Percentiles rank a stretch among this genome's conserved stretches.
phyloP scores from a whole-genome alignment of 768 basidiomycete genomes.

The Symmetrospora coprosmae region DNA sequence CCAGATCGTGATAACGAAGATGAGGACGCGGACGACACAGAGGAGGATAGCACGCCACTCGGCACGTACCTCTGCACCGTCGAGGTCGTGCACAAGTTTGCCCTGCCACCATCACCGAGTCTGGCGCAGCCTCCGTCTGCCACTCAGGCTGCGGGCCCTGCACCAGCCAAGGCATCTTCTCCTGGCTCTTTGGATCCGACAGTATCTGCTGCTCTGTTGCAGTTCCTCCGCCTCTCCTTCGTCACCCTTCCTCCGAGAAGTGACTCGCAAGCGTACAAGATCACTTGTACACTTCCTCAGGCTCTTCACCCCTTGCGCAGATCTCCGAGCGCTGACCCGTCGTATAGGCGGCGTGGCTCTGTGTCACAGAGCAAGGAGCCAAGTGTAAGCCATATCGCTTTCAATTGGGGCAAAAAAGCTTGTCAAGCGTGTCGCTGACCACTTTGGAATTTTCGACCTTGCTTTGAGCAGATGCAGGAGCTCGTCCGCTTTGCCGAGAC shows the following conservation, averaged over 20 bases:
- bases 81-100: neutral
- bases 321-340: neutral
- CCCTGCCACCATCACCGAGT: neutral
- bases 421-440: neutral
- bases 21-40: neutral
- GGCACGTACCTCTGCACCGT: neutral
- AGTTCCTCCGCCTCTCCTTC: slow-evolving; percentile 7
- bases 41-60: neutral
- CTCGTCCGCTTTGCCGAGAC: slow-evolving; percentile 64
- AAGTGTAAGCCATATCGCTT: neutral
- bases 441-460: neutral
- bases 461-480: slow-evolving; percentile 56
- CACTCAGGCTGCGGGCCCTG: neutral
- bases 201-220: slow-evolving; percentile 4
- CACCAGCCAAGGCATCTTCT: neutral
- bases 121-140: neutral
- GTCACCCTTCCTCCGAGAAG: slow-evolving; percentile 2
- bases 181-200: neutral
- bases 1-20: neutral
- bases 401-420: neutral
- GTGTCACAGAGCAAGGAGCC: slow-evolving; percentile 1
- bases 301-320: neutral
- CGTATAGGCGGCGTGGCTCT: neutral
- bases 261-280: neutral
- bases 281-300: slow-evolving; percentile 14